Evolutionary conservation across 768 basidiomycete species (phyloP), one percentile per base, ranked within the genome.

Genomic region (Suillus weaverae): DNA sequence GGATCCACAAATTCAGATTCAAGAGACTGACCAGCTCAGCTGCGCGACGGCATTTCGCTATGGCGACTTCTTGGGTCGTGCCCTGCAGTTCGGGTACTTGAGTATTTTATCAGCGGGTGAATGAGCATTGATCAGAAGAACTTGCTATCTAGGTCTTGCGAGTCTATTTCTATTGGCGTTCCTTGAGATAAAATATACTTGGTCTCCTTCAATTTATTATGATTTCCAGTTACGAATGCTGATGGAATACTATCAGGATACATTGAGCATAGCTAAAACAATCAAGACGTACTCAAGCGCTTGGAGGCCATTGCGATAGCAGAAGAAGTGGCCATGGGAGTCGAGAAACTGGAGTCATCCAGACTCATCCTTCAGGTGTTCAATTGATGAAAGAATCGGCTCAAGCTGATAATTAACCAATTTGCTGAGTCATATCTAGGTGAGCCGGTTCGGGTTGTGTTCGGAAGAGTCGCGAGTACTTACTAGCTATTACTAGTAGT

Each of bases 211-310:
- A 99, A 81, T 76, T 99, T 99, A 81, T 95, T 94, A 22, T 89
- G 85, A 74, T 99, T 98, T 33, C 95, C 94, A 0, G 97, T 98
- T 20, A 98, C 94, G 75, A 98, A 97, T 32, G 91, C 95, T 97
- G 62, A 26, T 59, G 39, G n/a, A 14, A 66, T 6, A 22, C 50
- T 16, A 35, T 77, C 56, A 74, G 53, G 59, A 36, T 13, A 14
- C n/a, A 16, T 30, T 41, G 43, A 13, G 14, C 46, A 43, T n/a
- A 5, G 16, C 35, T 50, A 10, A 11, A 33, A 11, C 39, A 33
- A 46, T 22, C 33, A 30, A 20, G n/a, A 60, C 70, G 30, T 66
- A 76, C 75, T 77, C 33, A 77, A 66, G 41, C 63, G 66, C 63
- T 63, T 60, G 41, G 66, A 54, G 32, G 70, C 30, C 74, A 77